phyloP scores from a whole-genome alignment of 2,329 filamentous ascomycete genomes.

The Stagonosporopsis tanaceti region DNA sequence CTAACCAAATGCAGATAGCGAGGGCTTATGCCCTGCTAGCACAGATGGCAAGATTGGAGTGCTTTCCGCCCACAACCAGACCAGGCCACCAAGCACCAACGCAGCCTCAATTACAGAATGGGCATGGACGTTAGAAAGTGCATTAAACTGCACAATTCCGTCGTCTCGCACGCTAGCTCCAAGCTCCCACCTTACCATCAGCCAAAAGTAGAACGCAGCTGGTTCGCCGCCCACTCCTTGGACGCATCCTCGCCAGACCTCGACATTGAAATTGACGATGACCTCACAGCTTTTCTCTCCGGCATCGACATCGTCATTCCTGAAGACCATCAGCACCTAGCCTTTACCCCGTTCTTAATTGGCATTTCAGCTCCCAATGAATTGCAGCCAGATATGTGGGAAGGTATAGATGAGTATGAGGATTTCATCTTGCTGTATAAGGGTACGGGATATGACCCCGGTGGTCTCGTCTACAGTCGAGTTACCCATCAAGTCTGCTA shows the following conservation, averaged over 20 bases:
- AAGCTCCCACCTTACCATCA: not conserved
- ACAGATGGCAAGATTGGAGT: no score
- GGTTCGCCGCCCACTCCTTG: constrained; percentile 4
- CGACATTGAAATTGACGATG: constrained; percentile 1
- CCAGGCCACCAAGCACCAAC: constrained; percentile 1
- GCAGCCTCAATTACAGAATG: constrained; percentile 5
- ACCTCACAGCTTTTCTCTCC: constrained; percentile 3
- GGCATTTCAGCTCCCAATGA: constrained; percentile 1
- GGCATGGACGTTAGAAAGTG: constrained; percentile 1
- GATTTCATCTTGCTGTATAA: constrained; percentile 5
- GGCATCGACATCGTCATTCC: constrained; percentile 7
- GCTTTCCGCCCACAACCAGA: not conserved
- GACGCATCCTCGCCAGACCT: constrained; percentile 1
- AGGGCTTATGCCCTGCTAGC: no score
- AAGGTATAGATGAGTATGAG: not conserved
- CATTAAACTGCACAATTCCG: constrained; percentile 2
- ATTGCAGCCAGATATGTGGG: constrained; percentile 6
- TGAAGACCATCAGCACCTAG: not conserved
- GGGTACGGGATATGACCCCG: not conserved
- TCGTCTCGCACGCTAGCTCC: constrained; percentile 4
- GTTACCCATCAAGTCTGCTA: not conserved
- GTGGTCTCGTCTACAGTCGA: constrained; percentile 3
- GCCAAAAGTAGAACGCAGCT: constrained; percentile 1
- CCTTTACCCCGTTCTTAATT: constrained; percentile 6
- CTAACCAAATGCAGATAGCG: no score